Base-by-base conservation (phyloP, 129 eudicot genomes). In the Helianthus annuus region DNA sequence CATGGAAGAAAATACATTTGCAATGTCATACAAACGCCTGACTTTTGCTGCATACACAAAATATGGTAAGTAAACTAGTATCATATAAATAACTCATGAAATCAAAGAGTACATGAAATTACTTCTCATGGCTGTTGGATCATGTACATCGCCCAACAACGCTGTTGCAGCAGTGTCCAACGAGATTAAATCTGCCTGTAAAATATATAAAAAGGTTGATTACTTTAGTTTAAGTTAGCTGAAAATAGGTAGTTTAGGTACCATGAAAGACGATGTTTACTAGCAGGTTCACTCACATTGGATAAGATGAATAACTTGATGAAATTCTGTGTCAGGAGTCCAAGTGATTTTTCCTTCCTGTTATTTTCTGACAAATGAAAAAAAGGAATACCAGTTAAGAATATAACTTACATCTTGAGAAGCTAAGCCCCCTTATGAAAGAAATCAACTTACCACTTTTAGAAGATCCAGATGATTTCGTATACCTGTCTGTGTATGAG, bases 321-420 rank as follows among this genome's bases (percentile, higher is more conserved):
- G 76, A 91, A 91, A 80, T 91, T 91, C 73, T 85, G 85, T 12
- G 97, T 78, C 48, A 91, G 82, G 45, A 91, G 89, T 77, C 84
- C 91, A 77, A 91, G 77, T 8, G 97, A 91, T 70, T 91, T 91
- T 64, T 87, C 97, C 89, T 82, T 91, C 78, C 89, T 78, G 86
- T 69, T 78, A 10, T 55, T 77, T 48, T 88, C 86, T 85, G 75
- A 38, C 36, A 54, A 57, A 69, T 56, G 42, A 6, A 27, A 27
- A 27, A 78, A 44, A 3, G 4, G 17, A 22, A 70, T 44, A 72
- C 48, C 48, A 12, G 29, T 45, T 29, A 66, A 40, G 54, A 15
- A 62, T 12, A 9, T 13, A 10, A 3, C 53, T 42, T 66, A 22
- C 29, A 52, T 54, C 29, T 51, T 55, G 5, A 42, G 24, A 38